Conservation (phyloP, 1,284 basidiomycete species). For the Cystobasidium slooffiae region DNA sequence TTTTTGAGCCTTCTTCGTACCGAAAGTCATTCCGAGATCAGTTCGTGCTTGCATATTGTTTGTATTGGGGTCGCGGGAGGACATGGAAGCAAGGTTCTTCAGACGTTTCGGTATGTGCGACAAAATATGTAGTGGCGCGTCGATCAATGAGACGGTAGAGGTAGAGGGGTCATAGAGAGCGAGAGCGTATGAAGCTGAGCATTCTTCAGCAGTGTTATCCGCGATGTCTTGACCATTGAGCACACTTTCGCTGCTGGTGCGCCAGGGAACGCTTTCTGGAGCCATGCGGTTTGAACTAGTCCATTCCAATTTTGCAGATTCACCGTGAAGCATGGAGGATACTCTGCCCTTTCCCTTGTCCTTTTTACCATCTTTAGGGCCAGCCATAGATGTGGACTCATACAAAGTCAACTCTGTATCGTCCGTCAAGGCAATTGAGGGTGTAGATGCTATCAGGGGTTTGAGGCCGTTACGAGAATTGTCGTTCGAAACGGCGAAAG, state of each 20-base stretch:
- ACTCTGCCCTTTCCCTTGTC: conserved; percentile 29
- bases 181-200: conserved; percentile 55
- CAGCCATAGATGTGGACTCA: conserved; percentile 4
- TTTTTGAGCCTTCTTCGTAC: conserved; percentile 87
- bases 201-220: conserved; percentile 30
- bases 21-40: conserved; percentile 85
- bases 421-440: conserved; percentile 35
- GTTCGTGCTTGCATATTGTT: conserved; percentile 60
- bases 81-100: conserved; percentile 59
- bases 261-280: conserved; percentile 25
- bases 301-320: conserved; percentile 43
- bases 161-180: conserved; percentile 69
- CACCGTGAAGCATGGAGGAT: conserved; percentile 40
- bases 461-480: conserved; percentile 35
- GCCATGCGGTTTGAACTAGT: conserved; percentile 31
- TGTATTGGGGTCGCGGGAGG: conserved; percentile 10
- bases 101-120: conserved; percentile 78
- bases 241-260: conserved; percentile 17
- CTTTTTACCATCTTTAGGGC: conserved; percentile 24
- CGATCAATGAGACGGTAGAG: conserved; percentile 69
- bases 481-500: conserved; percentile 27
- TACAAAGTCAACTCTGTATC: conserved; percentile 38
- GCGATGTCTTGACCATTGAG: conserved; percentile 17
- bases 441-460: conserved; percentile 34
- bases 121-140: conserved; percentile 73